phyloP scores from a whole-genome alignment of 495 filamentous ascomycete genomes.

The Penicillium flavigenum region DNA sequence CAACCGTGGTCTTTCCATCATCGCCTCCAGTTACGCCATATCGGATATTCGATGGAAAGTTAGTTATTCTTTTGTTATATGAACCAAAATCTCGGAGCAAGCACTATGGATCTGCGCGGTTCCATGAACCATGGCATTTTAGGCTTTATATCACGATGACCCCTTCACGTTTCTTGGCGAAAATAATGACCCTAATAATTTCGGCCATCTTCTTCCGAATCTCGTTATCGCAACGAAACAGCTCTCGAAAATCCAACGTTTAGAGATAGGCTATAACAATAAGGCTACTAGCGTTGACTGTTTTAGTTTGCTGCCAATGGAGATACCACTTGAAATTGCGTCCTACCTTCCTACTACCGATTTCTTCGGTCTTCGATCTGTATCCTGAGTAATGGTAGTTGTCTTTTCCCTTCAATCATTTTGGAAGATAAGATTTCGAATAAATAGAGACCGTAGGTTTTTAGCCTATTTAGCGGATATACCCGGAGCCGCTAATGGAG shows the following conservation, averaged over 20 bases:
- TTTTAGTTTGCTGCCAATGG: slow-evolving; percentile 11
- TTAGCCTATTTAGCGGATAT: background rate
- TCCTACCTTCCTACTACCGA: slow-evolving; percentile 10
- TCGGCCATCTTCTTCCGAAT: background rate
- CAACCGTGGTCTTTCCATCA: too few species aligned
- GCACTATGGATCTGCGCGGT: too few species aligned
- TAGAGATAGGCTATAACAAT: background rate
- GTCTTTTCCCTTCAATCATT: slow-evolving; percentile 5
- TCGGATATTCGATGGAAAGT: too few species aligned
- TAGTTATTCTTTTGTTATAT: too few species aligned
- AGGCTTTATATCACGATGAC: too few species aligned
- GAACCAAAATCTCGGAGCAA: too few species aligned
- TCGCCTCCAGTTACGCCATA: too few species aligned
- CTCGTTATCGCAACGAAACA: background rate
- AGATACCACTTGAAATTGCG: slow-evolving; percentile 11
- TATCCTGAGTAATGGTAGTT: slow-evolving; percentile 12
- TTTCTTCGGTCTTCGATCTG: slow-evolving; percentile 8
- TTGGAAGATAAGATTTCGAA: slow-evolving; percentile 8
- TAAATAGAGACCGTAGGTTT: slow-evolving; percentile 7
- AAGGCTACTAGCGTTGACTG: background rate
- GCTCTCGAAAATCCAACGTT: background rate
- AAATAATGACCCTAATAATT: background rate
- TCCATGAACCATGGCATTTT: too few species aligned
- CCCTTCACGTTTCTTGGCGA: too few species aligned
- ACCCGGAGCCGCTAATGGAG: background rate